Percentiles rank a stretch among this genome's conserved stretches.
These are phyloP conservation scores for Puccinia horiana DNA, from an alignment of 1,284 basidiomycete species.

Conservation along the genomic window DNA sequence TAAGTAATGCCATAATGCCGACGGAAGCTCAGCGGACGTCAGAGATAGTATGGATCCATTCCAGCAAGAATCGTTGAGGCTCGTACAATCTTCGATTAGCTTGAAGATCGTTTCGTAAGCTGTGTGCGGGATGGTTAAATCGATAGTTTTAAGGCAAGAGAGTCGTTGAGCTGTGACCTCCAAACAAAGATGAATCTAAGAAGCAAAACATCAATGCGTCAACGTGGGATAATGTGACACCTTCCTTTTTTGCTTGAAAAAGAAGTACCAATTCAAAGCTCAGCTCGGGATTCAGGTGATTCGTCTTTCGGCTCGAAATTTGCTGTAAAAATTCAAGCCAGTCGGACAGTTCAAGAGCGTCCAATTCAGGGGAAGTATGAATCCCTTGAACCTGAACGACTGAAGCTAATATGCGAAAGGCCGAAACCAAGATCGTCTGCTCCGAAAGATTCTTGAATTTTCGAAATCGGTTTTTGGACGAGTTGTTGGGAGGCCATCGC, in stretches of 20 bases:
- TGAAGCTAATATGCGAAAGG: conserved; percentile 25
- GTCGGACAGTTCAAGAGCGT: conserved; percentile 12
- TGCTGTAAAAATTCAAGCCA: conserved; percentile 20
- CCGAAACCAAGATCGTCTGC: conserved; percentile 3
- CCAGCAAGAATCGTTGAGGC: not conserved
- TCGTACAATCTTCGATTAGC: not conserved
- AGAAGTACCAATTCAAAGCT: conserved; percentile 34
- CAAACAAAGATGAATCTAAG: conserved; percentile 11
- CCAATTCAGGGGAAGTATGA: conserved; percentile 12
- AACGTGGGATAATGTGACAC: not conserved
- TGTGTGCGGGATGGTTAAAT: conserved; percentile 12
- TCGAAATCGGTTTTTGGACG: conserved; percentile 32
- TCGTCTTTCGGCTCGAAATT: conserved; percentile 1
- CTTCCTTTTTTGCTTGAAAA: not conserved
- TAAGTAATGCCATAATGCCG: conserved; percentile 31
- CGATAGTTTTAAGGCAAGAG: conserved; percentile 8
- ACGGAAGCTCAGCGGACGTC: conserved; percentile 29
- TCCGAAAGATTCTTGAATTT: conserved; percentile 13
- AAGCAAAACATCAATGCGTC: not conserved
- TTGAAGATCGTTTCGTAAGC: conserved; percentile 31
- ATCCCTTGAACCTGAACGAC: not conserved
- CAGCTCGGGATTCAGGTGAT: not conserved
- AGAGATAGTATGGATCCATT: conserved; percentile 27
- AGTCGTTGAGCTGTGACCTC: conserved; percentile 4
- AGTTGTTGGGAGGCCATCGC: not conserved